Percentiles rank a stretch among this genome's conserved stretches.
These are phyloP conservation scores for Fraxinus angustifolia DNA, from an alignment of 305 asterid species.

Conservation along the genomic window DNA sequence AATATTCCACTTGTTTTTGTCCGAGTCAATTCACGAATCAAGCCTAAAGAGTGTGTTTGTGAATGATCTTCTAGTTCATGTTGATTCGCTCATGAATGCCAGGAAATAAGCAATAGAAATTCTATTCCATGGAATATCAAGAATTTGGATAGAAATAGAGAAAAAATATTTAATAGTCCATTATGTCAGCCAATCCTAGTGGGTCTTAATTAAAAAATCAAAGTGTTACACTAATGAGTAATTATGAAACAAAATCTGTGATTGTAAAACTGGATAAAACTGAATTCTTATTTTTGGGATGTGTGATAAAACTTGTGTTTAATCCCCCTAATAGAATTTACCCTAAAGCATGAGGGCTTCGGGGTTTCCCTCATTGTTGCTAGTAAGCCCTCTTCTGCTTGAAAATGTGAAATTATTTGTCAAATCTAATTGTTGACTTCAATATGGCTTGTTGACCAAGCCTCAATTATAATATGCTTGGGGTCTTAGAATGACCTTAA, in stretches of 20 bases:
- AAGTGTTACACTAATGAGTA: background rate
- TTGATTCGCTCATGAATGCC: background rate
- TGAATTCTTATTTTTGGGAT: background rate
- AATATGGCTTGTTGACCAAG: background rate
- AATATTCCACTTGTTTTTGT: background rate
- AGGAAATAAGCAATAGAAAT: background rate
- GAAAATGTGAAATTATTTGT: background rate
- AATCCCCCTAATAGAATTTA: background rate
- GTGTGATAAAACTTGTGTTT: background rate
- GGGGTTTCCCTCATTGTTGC: background rate
- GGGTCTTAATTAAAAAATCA: background rate
- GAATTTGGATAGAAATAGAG: background rate
- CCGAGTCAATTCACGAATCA: background rate
- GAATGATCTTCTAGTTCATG: background rate
- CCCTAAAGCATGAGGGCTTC: background rate
- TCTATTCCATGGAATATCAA: background rate
- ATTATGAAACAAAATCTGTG: background rate
- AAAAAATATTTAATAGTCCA: background rate
- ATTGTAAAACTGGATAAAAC: background rate
- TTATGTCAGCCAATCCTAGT: background rate
- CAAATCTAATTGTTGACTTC: background rate
- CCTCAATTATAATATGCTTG: background rate
- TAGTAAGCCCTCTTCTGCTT: background rate
- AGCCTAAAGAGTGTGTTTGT: background rate
- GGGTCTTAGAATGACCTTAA: background rate